Evolutionary conservation across 2,329 filamentous ascomycete species (phyloP).

Genomic region (Acephala macrosclerotiorum): DNA sequence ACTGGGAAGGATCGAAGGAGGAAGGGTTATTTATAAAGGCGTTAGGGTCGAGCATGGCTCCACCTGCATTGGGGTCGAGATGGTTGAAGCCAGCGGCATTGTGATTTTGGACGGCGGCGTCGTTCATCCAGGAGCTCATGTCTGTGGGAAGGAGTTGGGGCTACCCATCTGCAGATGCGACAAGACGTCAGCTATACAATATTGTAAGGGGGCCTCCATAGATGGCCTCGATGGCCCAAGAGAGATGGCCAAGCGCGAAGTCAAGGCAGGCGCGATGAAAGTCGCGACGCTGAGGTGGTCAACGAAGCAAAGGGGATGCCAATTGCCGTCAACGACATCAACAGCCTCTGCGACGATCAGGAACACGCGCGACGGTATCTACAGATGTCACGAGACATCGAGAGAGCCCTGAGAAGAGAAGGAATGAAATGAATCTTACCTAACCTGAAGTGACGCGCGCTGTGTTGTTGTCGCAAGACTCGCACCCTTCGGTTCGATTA

Average conservation of each 20-base stretch:
- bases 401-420: slow-evolving; percentile 29
- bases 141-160: slow-evolving; percentile 53
- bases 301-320: slow-evolving; percentile 28
- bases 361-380: slow-evolving; percentile 30
- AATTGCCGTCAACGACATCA: slow-evolving; percentile 34
- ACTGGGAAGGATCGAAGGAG: slow-evolving; percentile 65
- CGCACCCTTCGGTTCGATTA: slow-evolving; percentile 16
- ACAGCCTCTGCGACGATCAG: slow-evolving; percentile 26
- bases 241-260: slow-evolving; percentile 38
- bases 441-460: slow-evolving; percentile 35
- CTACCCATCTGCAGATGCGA: slow-evolving; percentile 44
- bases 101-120: slow-evolving; percentile 71
- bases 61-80: slow-evolving; percentile 64
- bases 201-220: slow-evolving; percentile 32
- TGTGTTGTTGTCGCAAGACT: slow-evolving; percentile 28
- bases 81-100: slow-evolving; percentile 74
- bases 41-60: slow-evolving; percentile 71
- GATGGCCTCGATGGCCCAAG: slow-evolving; percentile 31
- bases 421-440: slow-evolving; percentile 44
- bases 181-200: slow-evolving; percentile 40
- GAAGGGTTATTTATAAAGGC: slow-evolving; percentile 66
- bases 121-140: slow-evolving; percentile 79
- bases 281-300: slow-evolving; percentile 41
- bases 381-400: slow-evolving; percentile 41
- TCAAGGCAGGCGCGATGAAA: slow-evolving; percentile 41